Evolutionary conservation across 73 alveolate species (phyloP), one percentile per base, ranked within the genome.

Genomic region (Effrenium voratum): DNA sequence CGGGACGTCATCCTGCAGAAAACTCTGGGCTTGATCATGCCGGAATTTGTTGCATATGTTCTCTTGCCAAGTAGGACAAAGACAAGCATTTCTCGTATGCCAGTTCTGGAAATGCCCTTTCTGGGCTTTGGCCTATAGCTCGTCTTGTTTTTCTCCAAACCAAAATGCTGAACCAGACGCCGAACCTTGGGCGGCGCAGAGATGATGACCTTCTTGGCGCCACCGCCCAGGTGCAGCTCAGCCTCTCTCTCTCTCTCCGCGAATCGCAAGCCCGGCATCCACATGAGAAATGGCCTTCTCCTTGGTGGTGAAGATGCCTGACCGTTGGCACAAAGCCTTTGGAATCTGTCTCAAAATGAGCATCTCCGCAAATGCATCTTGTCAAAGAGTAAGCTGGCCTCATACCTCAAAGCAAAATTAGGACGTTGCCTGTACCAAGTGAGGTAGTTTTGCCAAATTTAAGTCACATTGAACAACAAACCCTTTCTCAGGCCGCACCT

Each of bases 181-280:
- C 50, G 43, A 93, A 99, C 99, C 97, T 99, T 99, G 55, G 99
- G 99, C 28, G 99, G 99, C 30, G 99, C 99, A 46, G 99, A 99
- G 96, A 99, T 99, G 99, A 99, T 99, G 91, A 99, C 99, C 96
- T 99, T 99, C 99, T 99, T 99, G 59, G 99, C 99, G 16, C 99
- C 99, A 47, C 99, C 99, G 94, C 99, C 93, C 34, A 99, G 80
- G 99, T 99, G 99, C 52, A 98, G 99, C 41, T 95, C 99, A 44
- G 99, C 99, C 92, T 99, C n/a, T 26, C 40, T 38, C 1, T 99
- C 92, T 99, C n/a, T 26, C 40, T 38, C 1, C 79, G 40, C 49
- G 2, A 40, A 66, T 66, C 41, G 41, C 40, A 40, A 55, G 68
- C 40, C 36, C 5, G 43, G 59, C 46, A 46, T 28, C 30, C n/a